Percentiles rank a stretch among this genome's conserved stretches.
These are phyloP conservation scores for Wallacemonas sp. DNA, from an alignment of 208 protist species.

Conservation along the genomic window DNA sequence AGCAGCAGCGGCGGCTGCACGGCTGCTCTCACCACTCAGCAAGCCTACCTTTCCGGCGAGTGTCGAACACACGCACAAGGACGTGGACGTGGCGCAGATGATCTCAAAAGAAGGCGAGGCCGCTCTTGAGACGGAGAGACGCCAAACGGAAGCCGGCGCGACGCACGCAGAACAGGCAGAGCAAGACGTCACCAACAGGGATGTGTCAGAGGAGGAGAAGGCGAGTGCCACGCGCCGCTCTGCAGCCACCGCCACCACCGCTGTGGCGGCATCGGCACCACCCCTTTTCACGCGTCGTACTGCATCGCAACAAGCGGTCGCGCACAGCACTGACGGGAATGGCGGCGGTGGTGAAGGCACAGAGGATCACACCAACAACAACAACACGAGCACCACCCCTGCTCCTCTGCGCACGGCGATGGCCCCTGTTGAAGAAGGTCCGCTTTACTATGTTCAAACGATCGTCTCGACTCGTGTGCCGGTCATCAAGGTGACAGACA, in stretches of 20 bases:
- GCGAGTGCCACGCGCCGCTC: too few species aligned
- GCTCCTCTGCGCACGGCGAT: constrained; percentile 17
- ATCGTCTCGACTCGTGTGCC: constrained; percentile 81
- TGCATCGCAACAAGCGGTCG: neutral
- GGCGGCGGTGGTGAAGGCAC: neutral
- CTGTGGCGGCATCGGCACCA: neutral
- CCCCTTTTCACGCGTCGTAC: neutral
- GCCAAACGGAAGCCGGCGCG: too few species aligned
- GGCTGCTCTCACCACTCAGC: too few species aligned
- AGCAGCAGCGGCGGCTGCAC: too few species aligned
- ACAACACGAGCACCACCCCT: neutral
- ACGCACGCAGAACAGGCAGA: too few species aligned
- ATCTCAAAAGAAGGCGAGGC: too few species aligned
- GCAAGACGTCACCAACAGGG: too few species aligned
- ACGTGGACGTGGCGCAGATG: too few species aligned
- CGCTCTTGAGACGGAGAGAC: too few species aligned
- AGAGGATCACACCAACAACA: neutral
- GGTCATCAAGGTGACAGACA: constrained; percentile 82
- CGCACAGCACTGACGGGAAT: neutral
- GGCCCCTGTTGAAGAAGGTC: constrained; percentile 63
- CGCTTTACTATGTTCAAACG: constrained; percentile 67
- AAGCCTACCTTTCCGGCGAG: too few species aligned
- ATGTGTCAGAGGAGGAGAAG: too few species aligned
- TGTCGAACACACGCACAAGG: too few species aligned
- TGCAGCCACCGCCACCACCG: neutral